Evolutionary conservation across 768 basidiomycete genomes (phyloP), one percentile per base, ranked within the genome.

Genomic region (Russula griseocarnosa): DNA sequence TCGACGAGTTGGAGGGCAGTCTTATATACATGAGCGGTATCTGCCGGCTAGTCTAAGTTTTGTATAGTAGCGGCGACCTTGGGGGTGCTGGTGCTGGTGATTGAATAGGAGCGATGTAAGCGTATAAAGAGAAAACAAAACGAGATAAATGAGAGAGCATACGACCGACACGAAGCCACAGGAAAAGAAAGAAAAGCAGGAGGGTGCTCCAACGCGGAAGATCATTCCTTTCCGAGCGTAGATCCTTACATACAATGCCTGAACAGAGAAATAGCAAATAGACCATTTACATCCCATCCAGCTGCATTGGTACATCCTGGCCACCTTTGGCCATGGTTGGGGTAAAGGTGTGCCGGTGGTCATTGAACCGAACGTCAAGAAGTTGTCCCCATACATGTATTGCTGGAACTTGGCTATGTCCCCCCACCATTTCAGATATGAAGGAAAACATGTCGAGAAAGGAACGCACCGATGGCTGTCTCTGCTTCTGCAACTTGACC

Each of bases 351-450:
- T 97, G 94, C 92, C 92, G 94, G 68, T 93, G 86, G 71, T 94
- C 92, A 73, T 96, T 97, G 83, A 93, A 96, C 67, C 91, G 87
- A 40, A 97, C 94, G 71, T 95, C 89, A 28, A 94, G 76, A 40
- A 94, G 94, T 51, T 94, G 79, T 18, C 94, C 40, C 94, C 94
- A 69, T 97, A 97, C 85, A 94, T 87, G 71, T 98, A 98, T 32
- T 88, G 86, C 73, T 92, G 91, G 82, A 98, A 98, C 76, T 97
- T 98, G 60, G 93, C 92, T 64, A 24, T 8, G 28, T 28, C 16
- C 49, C n/a, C 36, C 49, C 84, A 64, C 26, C 47, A 61, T 34
- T 49, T 65, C 55, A 67, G 50, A 32, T 34, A 60, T 5, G 40
- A 49, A 54, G 32, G 16, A 40, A 40, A n/a, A 40, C 7, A 2